Evolutionary conservation across 495 filamentous ascomycete species (phyloP).

Genomic region (Daldinia bambusicola): DNA sequence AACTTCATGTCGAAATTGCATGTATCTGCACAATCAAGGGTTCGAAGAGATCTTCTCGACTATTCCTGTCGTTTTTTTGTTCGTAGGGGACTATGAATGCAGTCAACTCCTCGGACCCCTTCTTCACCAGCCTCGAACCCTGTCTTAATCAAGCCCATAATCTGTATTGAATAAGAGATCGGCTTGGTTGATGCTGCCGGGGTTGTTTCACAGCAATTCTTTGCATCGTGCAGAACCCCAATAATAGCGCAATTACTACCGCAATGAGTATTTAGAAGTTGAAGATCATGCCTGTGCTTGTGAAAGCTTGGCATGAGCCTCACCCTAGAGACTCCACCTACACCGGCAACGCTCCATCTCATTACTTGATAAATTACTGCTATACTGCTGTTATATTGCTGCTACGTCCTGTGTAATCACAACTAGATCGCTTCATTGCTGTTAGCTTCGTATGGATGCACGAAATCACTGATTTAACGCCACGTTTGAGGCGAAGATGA

Average conservation of each 20-base stretch:
- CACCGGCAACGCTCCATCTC: conserved; percentile 22
- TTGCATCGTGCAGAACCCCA: conserved; percentile 14
- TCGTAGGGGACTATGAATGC: not conserved
- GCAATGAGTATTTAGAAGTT: conserved; percentile 19
- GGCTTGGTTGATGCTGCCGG: conserved; percentile 19
- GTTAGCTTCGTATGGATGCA: not conserved
- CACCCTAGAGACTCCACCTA: conserved; percentile 28
- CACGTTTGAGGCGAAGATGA: conserved; percentile 8
- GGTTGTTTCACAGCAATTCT: conserved; percentile 30
- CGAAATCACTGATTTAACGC: not conserved
- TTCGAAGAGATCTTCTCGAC: conserved; percentile 36
- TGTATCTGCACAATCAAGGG: conserved; percentile 8
- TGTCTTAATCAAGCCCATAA: conserved; percentile 32
- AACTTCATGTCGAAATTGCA: conserved; percentile 20
- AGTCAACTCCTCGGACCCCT: conserved; percentile 32
- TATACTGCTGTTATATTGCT: not conserved
- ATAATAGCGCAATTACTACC: conserved; percentile 31
- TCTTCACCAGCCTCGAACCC: conserved; percentile 23
- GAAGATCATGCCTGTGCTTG: conserved; percentile 32
- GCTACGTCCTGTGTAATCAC: not conserved
- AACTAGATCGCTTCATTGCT: not conserved
- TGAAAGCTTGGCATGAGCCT: conserved; percentile 39
- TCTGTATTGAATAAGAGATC: conserved; percentile 27
- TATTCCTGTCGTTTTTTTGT: conserved; percentile 33
- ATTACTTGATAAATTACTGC: conserved; percentile 18